Evolutionary conservation across 441 rosid genomes (phyloP).

Genomic region (Hypseocharis bilobata): DNA sequence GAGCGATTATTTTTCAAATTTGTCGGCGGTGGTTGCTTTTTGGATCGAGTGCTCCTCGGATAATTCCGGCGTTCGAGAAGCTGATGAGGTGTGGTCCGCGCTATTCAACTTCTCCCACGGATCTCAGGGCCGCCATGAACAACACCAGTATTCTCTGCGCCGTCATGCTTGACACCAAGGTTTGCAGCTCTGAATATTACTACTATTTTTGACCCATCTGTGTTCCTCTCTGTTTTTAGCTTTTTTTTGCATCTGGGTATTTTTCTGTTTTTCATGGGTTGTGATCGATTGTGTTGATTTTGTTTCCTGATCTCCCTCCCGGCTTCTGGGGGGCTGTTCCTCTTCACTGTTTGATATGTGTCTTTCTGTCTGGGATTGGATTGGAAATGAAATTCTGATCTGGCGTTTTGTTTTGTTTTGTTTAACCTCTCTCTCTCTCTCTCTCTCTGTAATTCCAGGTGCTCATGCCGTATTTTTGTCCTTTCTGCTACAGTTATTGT

Average conservation of each 20-base stretch:
- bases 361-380: not conserved
- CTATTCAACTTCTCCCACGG: slow-evolving; percentile 92
- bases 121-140: slow-evolving; percentile 63
- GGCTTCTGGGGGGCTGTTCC: not conserved
- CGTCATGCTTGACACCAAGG: slow-evolving; percentile 95
- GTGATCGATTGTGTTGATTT: not conserved
- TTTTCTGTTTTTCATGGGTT: not conserved
- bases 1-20: no score
- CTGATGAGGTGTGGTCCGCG: slow-evolving; percentile 82
- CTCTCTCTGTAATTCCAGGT: not conserved
- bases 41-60: no score
- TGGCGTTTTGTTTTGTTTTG: not conserved
- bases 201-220: not conserved
- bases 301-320: not conserved
- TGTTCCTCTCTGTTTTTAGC: not conserved
- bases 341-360: not conserved
- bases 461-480: not conserved
- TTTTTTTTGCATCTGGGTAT: not conserved
- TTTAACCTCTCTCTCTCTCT: no score
- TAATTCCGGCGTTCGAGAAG: no score
- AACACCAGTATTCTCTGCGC: slow-evolving; percentile 82
- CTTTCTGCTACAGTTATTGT: not conserved
- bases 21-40: no score
- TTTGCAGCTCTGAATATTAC: slow-evolving; percentile 13
- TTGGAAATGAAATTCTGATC: not conserved